Evolutionary conservation across 257 asterid genomes (phyloP), one percentile per base, ranked within the genome.

Genomic region (Fraxinus cuspidata): DNA sequence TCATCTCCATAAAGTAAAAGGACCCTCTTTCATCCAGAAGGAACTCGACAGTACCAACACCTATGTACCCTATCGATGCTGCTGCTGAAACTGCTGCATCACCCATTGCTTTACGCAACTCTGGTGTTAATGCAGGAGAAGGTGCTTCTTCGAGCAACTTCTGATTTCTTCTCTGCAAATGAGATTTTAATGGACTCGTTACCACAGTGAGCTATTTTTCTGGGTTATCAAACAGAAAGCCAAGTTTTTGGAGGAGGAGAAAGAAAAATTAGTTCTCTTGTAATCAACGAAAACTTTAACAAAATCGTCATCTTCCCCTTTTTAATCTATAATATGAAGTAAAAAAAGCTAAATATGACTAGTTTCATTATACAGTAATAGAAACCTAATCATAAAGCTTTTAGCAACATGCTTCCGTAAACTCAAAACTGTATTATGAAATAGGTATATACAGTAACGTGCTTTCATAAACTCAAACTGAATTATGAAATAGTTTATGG

Each of bases 71-170:
- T 80, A 96, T 96, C 21, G 99, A 93, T 58, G 97, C 93, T 49
- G 99, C 99, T n/a, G 99, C 99, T 72, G 99, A 93, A 71, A 95
- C 97, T 74, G 99, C 99, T 73, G 99, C 99, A 86, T 96, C 99
- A 77, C 99, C 99, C 99, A 96, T 96, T 81, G 97, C 98, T 83
- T 91, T 96, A 74, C 99, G 90, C 77, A 96, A 81, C 80, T 93
- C 99, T 21, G 95, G 81, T 74, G 97, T 92, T 80, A 96, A 85
- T 77, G 99, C 99, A 78, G 99, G 99, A 69, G 99, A 96, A 16
- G 99, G 99, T 56, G 99, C 99, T 88, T 96, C 99, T 82, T 96
- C 99, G 75, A 96, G 90, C 87, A 96, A 79, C 89, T 96, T 96
- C 84, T 96, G 99, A 83, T 96, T 95, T 82, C 99, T 86, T 82